These are phyloP conservation scores for Casaregolazyma lundiana DNA, from an alignment of 1,139 yeast genomes.

Conservation along the genomic window DNA sequence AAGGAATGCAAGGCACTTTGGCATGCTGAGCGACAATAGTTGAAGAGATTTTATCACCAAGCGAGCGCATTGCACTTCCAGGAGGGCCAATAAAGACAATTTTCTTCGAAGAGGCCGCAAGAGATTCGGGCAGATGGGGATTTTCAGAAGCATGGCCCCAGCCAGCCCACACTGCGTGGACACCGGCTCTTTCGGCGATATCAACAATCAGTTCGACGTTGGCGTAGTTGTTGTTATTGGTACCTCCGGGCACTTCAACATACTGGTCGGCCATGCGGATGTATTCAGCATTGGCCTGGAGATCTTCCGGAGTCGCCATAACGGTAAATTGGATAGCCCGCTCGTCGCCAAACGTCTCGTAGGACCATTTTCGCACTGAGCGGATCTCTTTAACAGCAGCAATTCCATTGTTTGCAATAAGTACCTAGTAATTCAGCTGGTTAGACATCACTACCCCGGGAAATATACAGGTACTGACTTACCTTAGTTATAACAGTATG, in stretches of 20 bases:
- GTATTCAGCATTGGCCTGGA: conserved; percentile 94
- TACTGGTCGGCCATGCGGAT: conserved; percentile 99
- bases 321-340: conserved; percentile 90
- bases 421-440: conserved; percentile 40
- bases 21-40: conserved; percentile 99
- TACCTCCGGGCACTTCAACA: conserved; percentile 98
- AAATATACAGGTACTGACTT: conserved; percentile 15
- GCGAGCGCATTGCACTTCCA: conserved; percentile 97
- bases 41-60: conserved; percentile 95
- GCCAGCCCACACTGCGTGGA: conserved; percentile 99
- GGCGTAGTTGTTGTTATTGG: conserved; percentile 96
- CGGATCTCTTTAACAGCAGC: conserved; percentile 98
- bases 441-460: conserved; percentile 2
- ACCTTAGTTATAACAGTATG: conserved; percentile 84
- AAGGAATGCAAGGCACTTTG: conserved; percentile 94
- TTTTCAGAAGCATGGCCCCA: conserved; percentile 99
- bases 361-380: conserved; percentile 97
- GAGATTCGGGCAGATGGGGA: conserved; percentile 86
- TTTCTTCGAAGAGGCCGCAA: conserved; percentile 85
- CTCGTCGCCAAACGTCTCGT: conserved; percentile 95
- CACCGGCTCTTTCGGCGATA: conserved; percentile 92
- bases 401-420: conserved; percentile 97
- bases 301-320: conserved; percentile 99
- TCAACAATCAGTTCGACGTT: conserved; percentile 96
- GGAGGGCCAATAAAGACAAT: conserved; percentile 97